A percentile compares a stretch with the other conserved stretches of the same genome.
These are phyloP conservation scores for Sanghuangporus sanghuang DNA, from an alignment of 1,284 basidiomycete genomes.

Conservation along the genomic window DNA sequence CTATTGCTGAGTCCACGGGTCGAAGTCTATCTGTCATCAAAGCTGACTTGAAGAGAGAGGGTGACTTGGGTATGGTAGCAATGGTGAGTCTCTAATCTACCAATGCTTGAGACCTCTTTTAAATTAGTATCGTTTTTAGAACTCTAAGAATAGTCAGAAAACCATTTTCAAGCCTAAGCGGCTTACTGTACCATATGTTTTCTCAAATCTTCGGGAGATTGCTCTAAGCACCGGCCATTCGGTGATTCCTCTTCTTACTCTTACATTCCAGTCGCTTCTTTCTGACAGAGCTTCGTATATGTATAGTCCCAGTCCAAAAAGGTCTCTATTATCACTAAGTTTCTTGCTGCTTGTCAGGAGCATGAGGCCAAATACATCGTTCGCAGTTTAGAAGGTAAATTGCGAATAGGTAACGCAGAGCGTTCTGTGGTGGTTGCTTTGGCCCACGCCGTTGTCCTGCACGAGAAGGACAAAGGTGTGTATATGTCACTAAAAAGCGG, in stretches of 20 bases:
- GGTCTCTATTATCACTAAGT: constrained; percentile 91
- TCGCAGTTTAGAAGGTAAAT: constrained; percentile 93
- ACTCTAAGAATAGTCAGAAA: constrained; percentile 90
- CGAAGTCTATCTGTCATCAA: constrained; percentile 82
- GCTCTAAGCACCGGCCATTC: constrained; percentile 80
- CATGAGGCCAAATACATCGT: constrained; percentile 94
- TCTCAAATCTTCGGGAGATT: constrained; percentile 82
- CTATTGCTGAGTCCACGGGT: constrained; percentile 93
- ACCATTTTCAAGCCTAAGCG: constrained; percentile 94
- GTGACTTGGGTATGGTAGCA: constrained; percentile 94
- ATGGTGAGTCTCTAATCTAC: constrained; percentile 48
- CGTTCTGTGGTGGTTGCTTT: constrained; percentile 87
- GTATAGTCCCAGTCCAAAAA: constrained; percentile 90
- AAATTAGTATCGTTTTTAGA: constrained; percentile 39
- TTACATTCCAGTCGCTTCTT: neutral
- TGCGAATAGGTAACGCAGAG: constrained; percentile 96
- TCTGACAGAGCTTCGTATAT: constrained; percentile 3
- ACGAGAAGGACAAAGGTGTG: constrained; percentile 66
- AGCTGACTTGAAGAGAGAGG: constrained; percentile 88
- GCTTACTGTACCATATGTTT: constrained; percentile 85
- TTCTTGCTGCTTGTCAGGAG: constrained; percentile 89
- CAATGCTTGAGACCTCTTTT: neutral
- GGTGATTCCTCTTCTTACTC: constrained; percentile 37
- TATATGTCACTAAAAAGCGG: constrained; percentile 7
- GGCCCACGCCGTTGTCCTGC: constrained; percentile 80